phyloP scores from a whole-genome alignment of 768 basidiomycete genomes.

The Trametes cinnabarina region DNA sequence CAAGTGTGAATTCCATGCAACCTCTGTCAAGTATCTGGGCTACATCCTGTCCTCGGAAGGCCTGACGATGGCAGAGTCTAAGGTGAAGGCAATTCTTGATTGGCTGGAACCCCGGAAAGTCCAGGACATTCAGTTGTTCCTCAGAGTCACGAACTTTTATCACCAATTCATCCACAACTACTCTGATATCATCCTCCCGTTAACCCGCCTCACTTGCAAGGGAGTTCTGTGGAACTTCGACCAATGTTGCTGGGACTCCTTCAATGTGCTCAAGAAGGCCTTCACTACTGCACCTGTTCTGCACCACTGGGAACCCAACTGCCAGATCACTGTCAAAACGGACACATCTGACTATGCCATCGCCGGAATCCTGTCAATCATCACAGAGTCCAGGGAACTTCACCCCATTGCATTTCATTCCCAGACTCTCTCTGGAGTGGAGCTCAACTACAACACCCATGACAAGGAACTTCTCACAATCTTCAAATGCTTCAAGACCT shows the following conservation, averaged over 20 bases:
- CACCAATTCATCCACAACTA: no score
- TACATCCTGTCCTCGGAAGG: constrained; percentile 34
- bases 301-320: constrained; percentile 17
- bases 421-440: constrained; percentile 26
- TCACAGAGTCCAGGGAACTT: constrained; percentile 17
- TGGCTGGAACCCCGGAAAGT: constrained; percentile 31
- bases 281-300: constrained; percentile 25
- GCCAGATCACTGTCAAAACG: constrained; percentile 19
- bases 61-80: constrained; percentile 40
- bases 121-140: constrained; percentile 32
- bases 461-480: constrained; percentile 52
- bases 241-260: no score
- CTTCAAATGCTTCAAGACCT: constrained; percentile 26
- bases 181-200: constrained; percentile 33
- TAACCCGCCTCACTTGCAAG: constrained; percentile 31
- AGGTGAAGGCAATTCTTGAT: constrained; percentile 34
- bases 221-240: constrained; percentile 23
- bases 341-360: constrained; percentile 27
- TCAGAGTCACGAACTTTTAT: constrained; percentile 34
- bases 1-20: constrained; percentile 37
- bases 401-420: constrained; percentile 36
- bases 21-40: constrained; percentile 43
- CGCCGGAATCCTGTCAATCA: constrained; percentile 17
- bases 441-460: constrained; percentile 49
- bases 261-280: constrained; percentile 30